Base-by-base conservation (phyloP, 2,329 filamentous ascomycete genomes). In the Alternaria solani region DNA sequence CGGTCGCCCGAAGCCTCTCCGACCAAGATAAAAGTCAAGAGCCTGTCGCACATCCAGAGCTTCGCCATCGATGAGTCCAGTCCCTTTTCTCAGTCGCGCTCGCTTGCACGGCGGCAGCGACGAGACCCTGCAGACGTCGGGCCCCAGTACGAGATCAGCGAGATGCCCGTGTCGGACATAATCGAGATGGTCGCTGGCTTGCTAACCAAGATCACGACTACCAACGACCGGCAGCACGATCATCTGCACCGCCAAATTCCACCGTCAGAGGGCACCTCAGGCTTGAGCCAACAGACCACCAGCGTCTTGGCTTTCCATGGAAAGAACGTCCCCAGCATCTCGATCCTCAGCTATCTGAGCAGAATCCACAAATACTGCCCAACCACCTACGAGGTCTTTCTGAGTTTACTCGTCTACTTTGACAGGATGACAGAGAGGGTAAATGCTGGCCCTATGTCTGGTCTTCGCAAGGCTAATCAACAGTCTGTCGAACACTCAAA, bases 321-420 rank as follows among this genome's bases (percentile, higher is more conserved):
- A 67, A 98, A 97, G 81, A 99, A 99, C 67, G 92, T 98, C 11
- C 95, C 95, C 1, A 95, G 91, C 74, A 99, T 99, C 72, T 97
- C 94, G 20, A 98, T 99, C 62, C 83, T 96, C 62, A 98, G 93
- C 84, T 99, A 99, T 73, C 83, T 99, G 54, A 94, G 90, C 71
- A 89, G 95, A 61, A 98, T 99, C 76, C 94, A 99, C 81, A 97
- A 97, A 81, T 99, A 99, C 81, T 99, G 95, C 74, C 95, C 95
- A 0, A 98, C 95, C 6, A 98, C 95, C 0, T 99, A 97, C 76
- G 95, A 99, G 79, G 95, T 99, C 0, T 99, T 99, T 75, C 82
- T 99, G 61, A 97, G 94, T 75, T 81, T 99, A 72, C 82, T 99
- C 56, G 94, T 99, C 32, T 99, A 98, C 80, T 99, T 99, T 80